Conservation (phyloP, 1,139 yeast genomes). For the Casaregolazyma lundiana region DNA sequence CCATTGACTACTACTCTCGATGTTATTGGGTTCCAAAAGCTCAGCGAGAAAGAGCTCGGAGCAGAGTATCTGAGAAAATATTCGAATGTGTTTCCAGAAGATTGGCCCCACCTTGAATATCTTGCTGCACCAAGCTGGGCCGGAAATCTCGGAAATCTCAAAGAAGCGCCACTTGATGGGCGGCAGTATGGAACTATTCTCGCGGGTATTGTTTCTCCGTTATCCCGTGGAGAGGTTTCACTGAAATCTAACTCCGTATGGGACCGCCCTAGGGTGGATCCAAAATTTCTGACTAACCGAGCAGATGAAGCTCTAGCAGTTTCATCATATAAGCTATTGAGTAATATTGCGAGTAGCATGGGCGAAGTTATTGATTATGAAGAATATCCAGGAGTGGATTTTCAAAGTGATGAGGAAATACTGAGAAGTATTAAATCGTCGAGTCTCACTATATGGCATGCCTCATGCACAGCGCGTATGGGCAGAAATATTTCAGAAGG, state of each 20-base stretch:
- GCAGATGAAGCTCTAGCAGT: background rate
- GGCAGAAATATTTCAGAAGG: conserved; percentile 28
- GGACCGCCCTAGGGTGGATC: background rate
- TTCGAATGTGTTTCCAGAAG: background rate
- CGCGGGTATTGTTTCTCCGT: background rate
- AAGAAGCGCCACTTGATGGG: background rate
- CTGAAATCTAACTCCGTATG: background rate
- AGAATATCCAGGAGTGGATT: conserved; percentile 25
- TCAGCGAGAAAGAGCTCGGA: background rate
- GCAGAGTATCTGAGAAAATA: background rate
- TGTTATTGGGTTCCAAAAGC: background rate
- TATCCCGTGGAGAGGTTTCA: background rate
- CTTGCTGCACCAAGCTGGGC: background rate
- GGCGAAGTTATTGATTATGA: background rate
- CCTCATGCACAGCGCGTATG: conserved; percentile 28
- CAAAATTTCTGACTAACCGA: background rate
- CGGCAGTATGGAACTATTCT: background rate
- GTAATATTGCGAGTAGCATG: background rate
- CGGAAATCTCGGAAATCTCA: background rate
- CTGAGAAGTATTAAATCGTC: conserved; percentile 25
- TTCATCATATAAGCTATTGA: background rate
- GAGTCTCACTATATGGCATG: conserved; percentile 29
- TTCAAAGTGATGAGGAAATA: conserved; percentile 27
- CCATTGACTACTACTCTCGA: background rate
- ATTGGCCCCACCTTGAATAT: background rate